Conservation (phyloP, 257 asterid genomes). For the Jaltomata sinuosa region DNA sequence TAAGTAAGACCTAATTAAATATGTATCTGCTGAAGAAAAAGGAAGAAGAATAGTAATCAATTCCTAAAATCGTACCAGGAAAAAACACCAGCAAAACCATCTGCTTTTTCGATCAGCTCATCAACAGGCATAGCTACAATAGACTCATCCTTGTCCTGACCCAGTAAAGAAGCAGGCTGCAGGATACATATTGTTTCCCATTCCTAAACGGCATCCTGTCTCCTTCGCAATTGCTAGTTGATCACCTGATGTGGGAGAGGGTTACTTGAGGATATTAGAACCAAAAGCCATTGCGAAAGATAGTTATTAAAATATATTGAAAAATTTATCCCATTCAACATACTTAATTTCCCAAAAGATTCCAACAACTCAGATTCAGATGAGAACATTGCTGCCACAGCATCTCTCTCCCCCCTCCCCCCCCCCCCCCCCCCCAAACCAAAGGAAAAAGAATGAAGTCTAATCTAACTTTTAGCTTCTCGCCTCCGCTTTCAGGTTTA, state of each 20-base stretch:
- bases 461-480: neutral
- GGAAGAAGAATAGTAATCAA: neutral
- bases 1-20: neutral
- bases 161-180: constrained; percentile 82
- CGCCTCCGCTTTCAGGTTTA: neutral
- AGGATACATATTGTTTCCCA: constrained; percentile 98
- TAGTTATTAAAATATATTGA: neutral
- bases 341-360: neutral
- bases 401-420: too few species aligned
- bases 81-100: constrained; percentile 1
- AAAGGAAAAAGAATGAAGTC: too few species aligned
- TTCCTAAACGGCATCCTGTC: constrained; percentile 86
- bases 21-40: neutral
- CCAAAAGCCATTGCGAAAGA: neutral
- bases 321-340: neutral
- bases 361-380: neutral
- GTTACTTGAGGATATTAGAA: neutral
- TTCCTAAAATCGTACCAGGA: neutral
- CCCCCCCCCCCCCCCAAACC: too few species aligned
- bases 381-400: neutral
- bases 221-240: constrained; percentile 93
- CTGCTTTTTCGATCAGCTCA: constrained; percentile 16
- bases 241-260: constrained; percentile 45
- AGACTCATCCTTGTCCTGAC: constrained; percentile 87
- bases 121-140: constrained; percentile 79